Evolutionary conservation across 116 monocot genomes (phyloP).

Genomic region (Iris pallida): DNA sequence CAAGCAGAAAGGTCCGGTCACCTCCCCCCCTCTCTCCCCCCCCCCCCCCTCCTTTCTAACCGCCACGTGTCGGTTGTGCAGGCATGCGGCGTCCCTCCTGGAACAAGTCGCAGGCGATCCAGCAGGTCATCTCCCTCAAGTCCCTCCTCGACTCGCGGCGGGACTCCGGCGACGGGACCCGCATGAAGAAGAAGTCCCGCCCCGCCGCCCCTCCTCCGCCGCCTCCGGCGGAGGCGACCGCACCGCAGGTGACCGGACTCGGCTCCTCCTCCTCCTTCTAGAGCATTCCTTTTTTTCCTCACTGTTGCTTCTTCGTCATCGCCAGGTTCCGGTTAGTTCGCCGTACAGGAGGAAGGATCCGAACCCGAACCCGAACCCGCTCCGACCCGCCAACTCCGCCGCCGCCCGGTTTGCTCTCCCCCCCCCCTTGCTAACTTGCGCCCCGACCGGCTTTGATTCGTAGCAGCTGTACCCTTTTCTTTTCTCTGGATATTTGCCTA

Average conservation of each 20-base stretch:
- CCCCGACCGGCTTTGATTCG: too few species aligned
- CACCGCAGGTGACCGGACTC: conserved; percentile 1
- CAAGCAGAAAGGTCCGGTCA: conserved; percentile 66
- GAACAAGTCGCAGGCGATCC: conserved; percentile 99
- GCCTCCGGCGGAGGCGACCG: background rate
- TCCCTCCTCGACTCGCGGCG: conserved; percentile 61
- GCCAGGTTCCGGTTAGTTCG: background rate
- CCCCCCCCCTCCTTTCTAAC: background rate
- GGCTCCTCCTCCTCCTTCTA: too few species aligned
- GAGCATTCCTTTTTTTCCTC: too few species aligned
- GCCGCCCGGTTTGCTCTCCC: background rate
- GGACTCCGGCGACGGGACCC: conserved; percentile 12
- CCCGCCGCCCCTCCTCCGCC: conserved; percentile 3
- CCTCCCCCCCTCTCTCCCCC: background rate
- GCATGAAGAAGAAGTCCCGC: conserved; percentile 8
- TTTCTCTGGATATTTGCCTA: too few species aligned
- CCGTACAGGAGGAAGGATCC: conserved; percentile 45
- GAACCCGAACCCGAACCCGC: conserved; percentile 23
- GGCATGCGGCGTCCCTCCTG: conserved; percentile 96
- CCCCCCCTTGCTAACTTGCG: background rate
- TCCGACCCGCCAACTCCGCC: background rate
- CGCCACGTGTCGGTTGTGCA: conserved; percentile 17
- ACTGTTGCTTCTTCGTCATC: too few species aligned
- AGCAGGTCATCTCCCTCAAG: conserved; percentile 98
- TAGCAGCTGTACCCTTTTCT: too few species aligned